These are phyloP conservation scores for Fusarium tupiense DNA, from an alignment of 2,329 filamentous ascomycete genomes.

Conservation along the genomic window DNA sequence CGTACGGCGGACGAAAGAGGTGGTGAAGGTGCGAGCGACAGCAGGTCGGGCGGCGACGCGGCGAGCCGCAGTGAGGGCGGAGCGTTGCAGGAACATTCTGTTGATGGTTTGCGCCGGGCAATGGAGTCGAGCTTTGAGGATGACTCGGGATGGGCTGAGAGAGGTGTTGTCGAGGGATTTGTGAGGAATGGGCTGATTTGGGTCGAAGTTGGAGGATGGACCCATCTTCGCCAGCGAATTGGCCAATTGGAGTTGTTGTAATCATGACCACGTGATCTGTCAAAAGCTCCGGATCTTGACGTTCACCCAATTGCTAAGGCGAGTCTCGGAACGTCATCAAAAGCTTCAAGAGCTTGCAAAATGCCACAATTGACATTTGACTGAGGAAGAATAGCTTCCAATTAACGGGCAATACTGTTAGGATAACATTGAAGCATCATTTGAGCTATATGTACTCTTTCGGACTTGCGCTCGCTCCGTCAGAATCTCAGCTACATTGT, in stretches of 20 bases:
- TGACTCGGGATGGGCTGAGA: conserved; percentile 39
- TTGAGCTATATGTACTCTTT: not conserved
- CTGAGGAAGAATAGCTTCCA: not conserved
- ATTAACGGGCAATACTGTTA: rapidly evolving
- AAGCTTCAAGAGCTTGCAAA: conserved; percentile 11
- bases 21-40: conserved; percentile 68
- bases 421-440: not conserved
- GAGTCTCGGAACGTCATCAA: conserved; percentile 24
- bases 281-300: conserved; percentile 26
- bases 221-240: conserved; percentile 48
- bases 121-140: conserved; percentile 36
- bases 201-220: conserved; percentile 47
- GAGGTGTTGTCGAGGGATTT: conserved; percentile 57
- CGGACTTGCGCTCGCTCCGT: not conserved
- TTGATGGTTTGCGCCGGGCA: conserved; percentile 37
- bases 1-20: conserved; percentile 69
- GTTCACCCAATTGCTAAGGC: conserved; percentile 25
- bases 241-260: conserved; percentile 46
- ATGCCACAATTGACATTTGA: not conserved
- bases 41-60: conserved; percentile 64
- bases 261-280: conserved; percentile 47
- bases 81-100: conserved; percentile 71
- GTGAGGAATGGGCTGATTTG: conserved; percentile 58
- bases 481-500: not conserved
- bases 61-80: conserved; percentile 68